Base-by-base conservation (phyloP, 148 eudicot genomes). In the Heliosperma pusillum region DNA sequence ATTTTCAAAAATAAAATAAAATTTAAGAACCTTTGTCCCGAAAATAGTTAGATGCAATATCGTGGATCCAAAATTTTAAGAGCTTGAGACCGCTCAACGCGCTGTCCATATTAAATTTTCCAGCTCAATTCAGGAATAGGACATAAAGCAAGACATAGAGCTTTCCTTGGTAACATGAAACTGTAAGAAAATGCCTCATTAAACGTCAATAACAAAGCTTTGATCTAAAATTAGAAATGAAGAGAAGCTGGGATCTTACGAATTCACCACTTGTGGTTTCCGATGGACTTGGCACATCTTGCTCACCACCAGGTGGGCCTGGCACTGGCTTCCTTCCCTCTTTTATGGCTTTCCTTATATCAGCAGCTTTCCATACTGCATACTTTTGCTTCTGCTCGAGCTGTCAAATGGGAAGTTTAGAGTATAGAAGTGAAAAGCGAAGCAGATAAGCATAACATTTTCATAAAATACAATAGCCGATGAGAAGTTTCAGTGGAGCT, bases 321-420 rank as follows among this genome's bases (percentile, higher is more conserved):
- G 98, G 93, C 44, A 88, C 86, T 76, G 97, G 98, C 74, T 81
- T 86, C 86, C 97, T 87, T 75, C 98, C 97, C 82, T 95, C 98
- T 86, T 95, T 95, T 70, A 95, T 11, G 76, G 98, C 98, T 78
- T 89, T 95, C 74, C 98, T 83, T 83, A 95, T 92, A 86, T 95
- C 98, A 75, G 96, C 98, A 40, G 98, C 98, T 88, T 95, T 95
- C 98, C 97, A 95, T 20, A 74, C 91, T 62, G 98, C 98, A 87
- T 95, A 95, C 75, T 92, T 95, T 78, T 95, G 98, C 85, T 95
- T 95, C 85, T 95, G 98, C 80, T 92, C 91, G 74, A 95, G 89
- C 98, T 95, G 86, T 84, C 72, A 9, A 70, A 76, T 36, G 42
- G 42, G 27, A 47, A 3, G 22, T 53, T 10, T 11, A 33, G 36